A percentile compares a stretch with the other conserved stretches of the same genome.
These are phyloP conservation scores for Colletotrichum sp. DNA, from an alignment of 2,329 filamentous ascomycete genomes.

Conservation along the genomic window DNA sequence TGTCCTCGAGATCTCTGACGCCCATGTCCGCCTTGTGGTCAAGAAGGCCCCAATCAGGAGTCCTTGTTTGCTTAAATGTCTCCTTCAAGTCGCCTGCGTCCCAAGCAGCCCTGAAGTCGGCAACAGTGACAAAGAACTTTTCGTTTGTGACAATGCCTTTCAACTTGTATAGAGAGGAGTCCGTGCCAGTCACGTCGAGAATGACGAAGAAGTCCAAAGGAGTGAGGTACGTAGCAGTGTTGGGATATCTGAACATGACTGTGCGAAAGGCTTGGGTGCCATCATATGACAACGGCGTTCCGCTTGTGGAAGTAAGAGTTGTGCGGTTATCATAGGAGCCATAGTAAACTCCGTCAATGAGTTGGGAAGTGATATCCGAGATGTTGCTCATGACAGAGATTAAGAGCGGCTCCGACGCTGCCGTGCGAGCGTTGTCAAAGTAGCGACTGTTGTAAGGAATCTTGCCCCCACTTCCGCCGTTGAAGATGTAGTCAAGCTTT, in stretches of 20 bases:
- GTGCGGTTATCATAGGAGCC: constrained; percentile 31
- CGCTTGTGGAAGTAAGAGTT: constrained; percentile 35
- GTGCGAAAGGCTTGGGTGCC: constrained; percentile 42
- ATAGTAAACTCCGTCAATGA: constrained; percentile 40
- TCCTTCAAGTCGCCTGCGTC: constrained; percentile 39
- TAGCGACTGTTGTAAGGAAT: constrained; percentile 39
- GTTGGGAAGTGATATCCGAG: constrained; percentile 46
- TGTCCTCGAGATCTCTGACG: constrained; percentile 36
- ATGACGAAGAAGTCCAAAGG: constrained; percentile 51
- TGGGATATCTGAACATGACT: constrained; percentile 46
- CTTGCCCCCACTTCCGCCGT: constrained; percentile 42
- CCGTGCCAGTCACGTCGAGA: constrained; percentile 47
- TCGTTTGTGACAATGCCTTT: constrained; percentile 47
- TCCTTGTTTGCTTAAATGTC: constrained; percentile 36
- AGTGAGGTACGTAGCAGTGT: constrained; percentile 41
- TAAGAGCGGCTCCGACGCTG: constrained; percentile 39
- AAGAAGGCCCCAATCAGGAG: constrained; percentile 38
- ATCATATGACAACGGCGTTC: constrained; percentile 43
- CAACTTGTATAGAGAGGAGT: constrained; percentile 44
- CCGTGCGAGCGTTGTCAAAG: constrained; percentile 32
- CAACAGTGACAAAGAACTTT: constrained; percentile 38
- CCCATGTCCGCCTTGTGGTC: constrained; percentile 34
- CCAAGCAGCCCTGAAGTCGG: constrained; percentile 39
- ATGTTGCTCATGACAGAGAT: constrained; percentile 46
- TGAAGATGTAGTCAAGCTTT: constrained; percentile 47